A percentile compares a stretch with the other conserved stretches of the same genome.
Evolutionary conservation across 83 land plant genomes (phyloP).

Genomic region (Thuja plicata): DNA sequence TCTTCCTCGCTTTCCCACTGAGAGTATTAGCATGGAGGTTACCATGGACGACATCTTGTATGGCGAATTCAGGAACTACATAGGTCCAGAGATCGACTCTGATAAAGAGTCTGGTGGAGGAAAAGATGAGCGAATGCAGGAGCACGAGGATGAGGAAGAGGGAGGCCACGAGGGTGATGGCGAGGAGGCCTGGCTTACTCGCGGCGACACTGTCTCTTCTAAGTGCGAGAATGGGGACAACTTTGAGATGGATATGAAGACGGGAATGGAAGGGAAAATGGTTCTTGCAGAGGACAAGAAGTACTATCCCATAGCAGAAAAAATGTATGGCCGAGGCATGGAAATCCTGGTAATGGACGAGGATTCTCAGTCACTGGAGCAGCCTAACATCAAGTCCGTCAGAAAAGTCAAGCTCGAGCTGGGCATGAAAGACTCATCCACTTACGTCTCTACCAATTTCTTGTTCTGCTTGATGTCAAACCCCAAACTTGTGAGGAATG

Average conservation of each 20-base stretch:
- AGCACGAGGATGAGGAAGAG: conserved; percentile 30
- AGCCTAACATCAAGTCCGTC: conserved; percentile 92
- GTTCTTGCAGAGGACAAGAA: conserved; percentile 98
- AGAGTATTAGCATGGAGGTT: too few species aligned
- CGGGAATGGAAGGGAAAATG: conserved; percentile 52
- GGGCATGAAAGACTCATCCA: conserved; percentile 65
- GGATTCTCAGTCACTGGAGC: conserved; percentile 91
- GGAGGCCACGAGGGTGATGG: conserved; percentile 21
- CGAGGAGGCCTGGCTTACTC: too few species aligned
- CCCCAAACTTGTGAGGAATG: conserved; percentile 80
- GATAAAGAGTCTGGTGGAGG: conserved; percentile 57
- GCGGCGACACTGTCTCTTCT: too few species aligned
- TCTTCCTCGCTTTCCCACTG: too few species aligned
- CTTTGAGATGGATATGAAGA: conserved; percentile 21
- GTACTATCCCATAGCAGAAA: conserved; percentile 94
- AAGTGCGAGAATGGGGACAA: too few species aligned
- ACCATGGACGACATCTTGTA: conserved; percentile 93
- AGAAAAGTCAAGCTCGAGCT: conserved; percentile 78
- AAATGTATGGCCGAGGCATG: conserved; percentile 95
- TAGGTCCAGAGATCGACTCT: conserved; percentile 97
- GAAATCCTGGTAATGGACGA: conserved; percentile 99
- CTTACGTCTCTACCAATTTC: conserved; percentile 83
- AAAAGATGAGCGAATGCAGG: conserved; percentile 33
- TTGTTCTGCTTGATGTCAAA: conserved; percentile 86
- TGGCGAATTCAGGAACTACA: conserved; percentile 98